Evolutionary conservation across 2,329 filamentous ascomycete species (phyloP).

Genomic region (Cladosporium sp.): DNA sequence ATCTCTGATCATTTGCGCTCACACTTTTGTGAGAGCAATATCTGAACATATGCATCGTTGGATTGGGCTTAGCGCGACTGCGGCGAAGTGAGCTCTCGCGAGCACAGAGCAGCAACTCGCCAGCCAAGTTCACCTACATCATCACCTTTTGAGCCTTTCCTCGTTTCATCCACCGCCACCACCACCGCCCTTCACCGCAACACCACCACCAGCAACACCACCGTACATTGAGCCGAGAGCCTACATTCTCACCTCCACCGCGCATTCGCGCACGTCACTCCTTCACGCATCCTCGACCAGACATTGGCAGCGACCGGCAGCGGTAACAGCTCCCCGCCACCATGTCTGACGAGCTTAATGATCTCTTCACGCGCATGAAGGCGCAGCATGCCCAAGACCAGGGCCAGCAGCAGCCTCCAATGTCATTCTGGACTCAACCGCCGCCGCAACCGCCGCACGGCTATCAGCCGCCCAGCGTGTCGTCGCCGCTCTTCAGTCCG

Average conservation of each 20-base stretch:
- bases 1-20: too few species aligned
- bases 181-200: not conserved
- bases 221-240: not conserved
- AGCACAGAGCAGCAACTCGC: not conserved
- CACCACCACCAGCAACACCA: not conserved
- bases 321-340: constrained; percentile 13
- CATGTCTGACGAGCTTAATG: constrained; percentile 10
- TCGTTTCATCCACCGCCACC: not conserved
- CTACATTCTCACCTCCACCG: not conserved
- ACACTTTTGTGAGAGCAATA: too few species aligned
- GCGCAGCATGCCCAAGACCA: constrained; percentile 16
- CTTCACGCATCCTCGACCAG: not conserved
- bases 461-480: constrained; percentile 55
- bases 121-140: constrained; percentile 8
- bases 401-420: constrained; percentile 14
- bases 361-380: constrained; percentile 12
- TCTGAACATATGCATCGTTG: too few species aligned
- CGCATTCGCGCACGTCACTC: constrained; percentile 6
- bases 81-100: not conserved
- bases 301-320: constrained; percentile 7
- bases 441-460: constrained; percentile 24
- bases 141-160: constrained; percentile 1
- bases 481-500: constrained; percentile 56
- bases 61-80: not conserved
- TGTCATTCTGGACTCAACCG: constrained; percentile 21